Conservation (phyloP, 257 asterid genomes). For the Penstemon davidsonii region DNA sequence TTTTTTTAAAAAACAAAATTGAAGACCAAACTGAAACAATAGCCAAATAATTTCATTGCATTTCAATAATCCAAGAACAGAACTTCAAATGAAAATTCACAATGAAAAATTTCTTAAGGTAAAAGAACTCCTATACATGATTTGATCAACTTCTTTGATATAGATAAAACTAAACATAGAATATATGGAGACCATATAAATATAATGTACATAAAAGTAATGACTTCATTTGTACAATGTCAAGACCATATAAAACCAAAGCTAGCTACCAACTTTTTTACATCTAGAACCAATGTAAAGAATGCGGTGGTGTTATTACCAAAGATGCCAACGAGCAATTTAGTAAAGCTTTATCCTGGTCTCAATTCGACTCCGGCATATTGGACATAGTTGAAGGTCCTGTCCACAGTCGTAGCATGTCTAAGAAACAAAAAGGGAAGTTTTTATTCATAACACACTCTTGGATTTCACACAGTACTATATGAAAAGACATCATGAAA, state of each 20-base stretch:
- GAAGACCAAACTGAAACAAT: background rate
- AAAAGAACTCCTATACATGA: background rate
- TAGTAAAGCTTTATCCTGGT: conserved; percentile 84
- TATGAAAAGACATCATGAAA: background rate
- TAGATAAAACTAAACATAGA: background rate
- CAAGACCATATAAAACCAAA: background rate
- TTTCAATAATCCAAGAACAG: background rate
- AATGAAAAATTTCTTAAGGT: background rate
- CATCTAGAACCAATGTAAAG: conserved; percentile 9
- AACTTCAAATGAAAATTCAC: background rate
- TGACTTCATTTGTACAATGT: background rate
- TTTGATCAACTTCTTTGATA: background rate
- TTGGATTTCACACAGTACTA: background rate
- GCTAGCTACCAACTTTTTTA: conserved; percentile 6
- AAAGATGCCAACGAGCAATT: conserved; percentile 25
- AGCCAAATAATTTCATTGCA: background rate
- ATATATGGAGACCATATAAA: background rate
- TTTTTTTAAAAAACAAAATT: too few relatives aligned
- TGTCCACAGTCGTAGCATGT: conserved; percentile 78
- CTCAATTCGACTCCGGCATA: conserved; percentile 70
- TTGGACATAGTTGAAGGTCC: conserved; percentile 72
- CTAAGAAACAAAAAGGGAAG: conserved; percentile 35
- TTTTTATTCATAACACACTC: background rate
- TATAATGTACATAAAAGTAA: background rate
- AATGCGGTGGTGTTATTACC: background rate